Evolutionary conservation across 2,329 filamentous ascomycete species (phyloP).

Genomic region (Diaporthe longicolla): DNA sequence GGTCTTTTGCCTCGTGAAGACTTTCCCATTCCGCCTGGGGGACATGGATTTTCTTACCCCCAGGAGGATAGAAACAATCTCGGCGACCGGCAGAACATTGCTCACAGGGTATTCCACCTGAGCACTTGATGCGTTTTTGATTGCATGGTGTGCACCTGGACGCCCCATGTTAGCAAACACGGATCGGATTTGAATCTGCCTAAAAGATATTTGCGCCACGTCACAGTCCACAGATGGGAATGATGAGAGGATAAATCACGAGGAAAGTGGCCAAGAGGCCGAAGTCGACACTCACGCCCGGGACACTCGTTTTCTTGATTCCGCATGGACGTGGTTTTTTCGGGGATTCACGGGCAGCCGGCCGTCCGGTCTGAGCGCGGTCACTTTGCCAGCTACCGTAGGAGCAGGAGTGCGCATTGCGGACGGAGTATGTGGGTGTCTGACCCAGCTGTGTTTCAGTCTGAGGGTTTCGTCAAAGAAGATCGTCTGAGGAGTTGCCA

Average conservation of each 20-base stretch:
- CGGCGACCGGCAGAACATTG: constrained; percentile 60
- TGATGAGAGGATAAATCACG: too few relatives aligned
- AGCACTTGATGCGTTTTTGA: constrained; percentile 66
- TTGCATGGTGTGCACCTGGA: constrained; percentile 67
- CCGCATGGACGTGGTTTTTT: constrained; percentile 61
- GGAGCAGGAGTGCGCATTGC: constrained; percentile 36
- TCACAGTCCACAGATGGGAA: neutral
- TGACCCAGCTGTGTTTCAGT: constrained; percentile 14
- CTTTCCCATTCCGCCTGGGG: constrained; percentile 58
- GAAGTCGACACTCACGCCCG: constrained; percentile 59
- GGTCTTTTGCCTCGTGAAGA: constrained; percentile 55
- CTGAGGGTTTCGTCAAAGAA: constrained; percentile 22
- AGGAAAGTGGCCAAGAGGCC: neutral
- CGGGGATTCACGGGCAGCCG: constrained; percentile 66
- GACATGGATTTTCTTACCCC: constrained; percentile 60
- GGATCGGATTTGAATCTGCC: neutral
- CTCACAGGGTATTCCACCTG: constrained; percentile 62
- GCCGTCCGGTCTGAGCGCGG: constrained; percentile 40
- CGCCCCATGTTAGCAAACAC: constrained; percentile 34
- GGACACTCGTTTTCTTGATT: constrained; percentile 63
- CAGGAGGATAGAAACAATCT: constrained; percentile 61
- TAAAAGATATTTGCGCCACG: neutral
- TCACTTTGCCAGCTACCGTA: neutral
- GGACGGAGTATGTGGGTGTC: neutral
- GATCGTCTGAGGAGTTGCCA: constrained; percentile 31